phyloP scores from a whole-genome alignment of 371 early-diverging fungal species.

The Lichtheimia ornata region DNA sequence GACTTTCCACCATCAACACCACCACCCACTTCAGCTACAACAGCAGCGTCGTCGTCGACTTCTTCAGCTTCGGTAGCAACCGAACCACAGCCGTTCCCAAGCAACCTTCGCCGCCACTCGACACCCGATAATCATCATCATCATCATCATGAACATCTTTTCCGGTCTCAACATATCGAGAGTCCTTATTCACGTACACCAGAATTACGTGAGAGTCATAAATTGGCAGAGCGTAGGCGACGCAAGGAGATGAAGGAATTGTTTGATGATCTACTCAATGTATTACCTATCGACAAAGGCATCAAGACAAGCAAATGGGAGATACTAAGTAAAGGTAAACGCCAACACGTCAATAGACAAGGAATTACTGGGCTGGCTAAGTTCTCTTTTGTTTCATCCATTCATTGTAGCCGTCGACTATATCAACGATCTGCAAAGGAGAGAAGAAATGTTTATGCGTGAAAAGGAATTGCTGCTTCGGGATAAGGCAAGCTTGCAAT shows the following conservation, averaged over 20 bases:
- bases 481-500: conserved; percentile 20
- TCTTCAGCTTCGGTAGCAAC: no score
- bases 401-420: conserved; percentile 8
- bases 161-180: neutral
- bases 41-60: no score
- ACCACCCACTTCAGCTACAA: no score
- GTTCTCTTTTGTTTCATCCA: neutral
- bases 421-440: conserved; percentile 9
- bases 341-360: neutral
- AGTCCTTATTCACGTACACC: conserved; percentile 57
- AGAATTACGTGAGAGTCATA: conserved; percentile 67
- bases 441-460: conserved; percentile 13
- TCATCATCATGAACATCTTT: neutral
- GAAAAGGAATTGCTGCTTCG: conserved; percentile 30
- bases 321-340: conserved; percentile 46
- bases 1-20: neutral
- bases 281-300: conserved; percentile 68
- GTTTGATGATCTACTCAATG: conserved; percentile 75
- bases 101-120: conserved; percentile 18
- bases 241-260: conserved; percentile 81
- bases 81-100: no score
- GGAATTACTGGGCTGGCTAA: neutral
- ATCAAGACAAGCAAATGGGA: conserved; percentile 82
- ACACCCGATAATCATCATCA: conserved; percentile 9
- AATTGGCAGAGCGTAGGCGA: conserved; percentile 78